Conservation (phyloP, 352 stramenopile genomes). For the Phytophthora agathidicida region DNA sequence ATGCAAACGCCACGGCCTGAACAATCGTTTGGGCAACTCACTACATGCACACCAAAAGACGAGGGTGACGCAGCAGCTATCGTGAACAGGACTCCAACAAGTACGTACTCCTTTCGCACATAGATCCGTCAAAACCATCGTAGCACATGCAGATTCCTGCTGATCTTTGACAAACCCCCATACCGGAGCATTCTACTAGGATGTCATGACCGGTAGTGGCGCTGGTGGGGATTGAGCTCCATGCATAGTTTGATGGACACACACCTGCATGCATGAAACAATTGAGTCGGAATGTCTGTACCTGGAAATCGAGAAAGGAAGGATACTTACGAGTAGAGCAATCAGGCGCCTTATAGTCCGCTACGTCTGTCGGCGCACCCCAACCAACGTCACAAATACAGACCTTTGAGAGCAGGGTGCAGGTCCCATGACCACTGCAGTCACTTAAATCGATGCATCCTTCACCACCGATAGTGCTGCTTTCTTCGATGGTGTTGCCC, state of each 20-base stretch:
- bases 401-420: conserved; percentile 65
- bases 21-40: conserved; percentile 75
- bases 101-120: conserved; percentile 77
- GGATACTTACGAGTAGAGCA: conserved; percentile 70
- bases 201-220: conserved; percentile 44
- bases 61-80: not conserved
- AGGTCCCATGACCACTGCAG: conserved; percentile 85
- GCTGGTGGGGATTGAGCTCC: conserved; percentile 53
- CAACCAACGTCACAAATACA: conserved; percentile 72
- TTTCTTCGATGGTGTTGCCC: conserved; percentile 61
- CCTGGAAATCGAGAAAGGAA: not conserved
- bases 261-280: conserved; percentile 43
- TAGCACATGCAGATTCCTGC: conserved; percentile 85
- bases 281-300: not conserved
- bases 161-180: conserved; percentile 81
- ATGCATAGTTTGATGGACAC: conserved; percentile 59
- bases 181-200: conserved; percentile 87
- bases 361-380: conserved; percentile 69
- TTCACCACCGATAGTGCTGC: conserved; percentile 54
- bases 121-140: conserved; percentile 73
- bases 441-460: conserved; percentile 75
- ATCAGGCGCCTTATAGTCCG: conserved; percentile 76
- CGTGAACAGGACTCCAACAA: conserved; percentile 1
- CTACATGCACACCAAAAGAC: conserved; percentile 32
- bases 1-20: conserved; percentile 73